Evolutionary conservation across 768 basidiomycete genomes (phyloP), one percentile per base, ranked within the genome.

Genomic region (Mrakia blollopis): DNA sequence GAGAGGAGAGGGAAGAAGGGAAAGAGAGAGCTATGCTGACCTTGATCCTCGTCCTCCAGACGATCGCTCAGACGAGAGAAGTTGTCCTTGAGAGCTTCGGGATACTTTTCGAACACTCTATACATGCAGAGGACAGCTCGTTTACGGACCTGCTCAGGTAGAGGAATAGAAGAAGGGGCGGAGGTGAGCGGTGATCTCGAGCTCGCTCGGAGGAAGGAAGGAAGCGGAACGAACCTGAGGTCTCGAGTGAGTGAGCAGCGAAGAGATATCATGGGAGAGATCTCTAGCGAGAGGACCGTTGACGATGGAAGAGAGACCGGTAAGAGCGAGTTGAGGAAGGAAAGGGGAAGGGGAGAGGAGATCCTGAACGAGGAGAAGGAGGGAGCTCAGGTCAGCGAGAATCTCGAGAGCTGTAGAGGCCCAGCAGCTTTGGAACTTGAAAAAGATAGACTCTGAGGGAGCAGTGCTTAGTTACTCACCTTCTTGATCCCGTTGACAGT

Each of bases 201-300:
- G 30, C 41, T 62, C 16, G 47, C 2, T 18, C 5, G 47, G 16
- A 68, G 10, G n/a, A 18, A 28, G 41, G 23, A 9, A 35, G 4
- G 73, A 10, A 25, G 7, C 2, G 0, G n/a, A n/a, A 77, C 79
- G 30, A 5, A 79, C 79, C 75, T 90, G 88, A 0, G 94, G 86
- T 18, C 91, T 89, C 13, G 94, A 95, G 83, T 98, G 94, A 61
- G 90, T 94, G 35, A 97, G 86, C 89, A 96, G 92, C 18, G 89
- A 87, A 78, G 92, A 87, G 54, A 98, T 85, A 80, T 97, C 94
- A 30, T 90, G 90, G 2, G 91, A 88, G 60, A 99, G 87, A 84
- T 98, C 97, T 54, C 93, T 88, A n/a, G 92, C 93, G 62, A 98
- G 87, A 81, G 96, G 92, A 18, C 91, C 87, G 3, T 92, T 93